These are phyloP conservation scores for Gonium pectorale DNA, from an alignment of 139 green algal genomes.

Conservation along the genomic window DNA sequence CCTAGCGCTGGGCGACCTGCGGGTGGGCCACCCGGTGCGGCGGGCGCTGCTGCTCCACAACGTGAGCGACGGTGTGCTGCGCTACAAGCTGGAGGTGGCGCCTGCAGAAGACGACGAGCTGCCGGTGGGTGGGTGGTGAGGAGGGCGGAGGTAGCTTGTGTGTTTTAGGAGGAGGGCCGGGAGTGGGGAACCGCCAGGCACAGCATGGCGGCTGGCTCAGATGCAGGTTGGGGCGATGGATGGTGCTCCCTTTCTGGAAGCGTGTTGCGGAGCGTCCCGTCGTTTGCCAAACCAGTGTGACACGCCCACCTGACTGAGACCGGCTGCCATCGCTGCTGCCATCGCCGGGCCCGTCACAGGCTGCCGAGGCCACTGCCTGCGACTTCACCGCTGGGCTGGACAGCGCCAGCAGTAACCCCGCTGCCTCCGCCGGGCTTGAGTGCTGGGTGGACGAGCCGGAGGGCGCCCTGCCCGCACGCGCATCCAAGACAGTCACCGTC, in stretches of 20 bases:
- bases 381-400: conserved; percentile 39
- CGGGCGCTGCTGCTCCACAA: conserved; percentile 69
- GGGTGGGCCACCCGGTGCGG: conserved; percentile 62
- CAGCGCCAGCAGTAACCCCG: not conserved
- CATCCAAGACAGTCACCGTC: conserved; percentile 56
- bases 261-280: too few relatives aligned
- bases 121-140: not conserved
- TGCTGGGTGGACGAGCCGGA: conserved; percentile 68
- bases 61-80: conserved; percentile 72
- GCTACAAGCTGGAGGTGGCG: conserved; percentile 68
- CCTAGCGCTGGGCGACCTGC: conserved; percentile 64
- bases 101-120: conserved; percentile 55
- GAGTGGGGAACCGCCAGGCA: too few relatives aligned
- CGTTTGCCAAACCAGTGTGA: too few relatives aligned
- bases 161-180: too few relatives aligned
- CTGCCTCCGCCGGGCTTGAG: conserved; percentile 1
- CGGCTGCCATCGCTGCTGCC: too few relatives aligned
- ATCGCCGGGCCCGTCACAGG: not conserved
- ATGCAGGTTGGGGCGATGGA: too few relatives aligned
- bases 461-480: conserved; percentile 53
- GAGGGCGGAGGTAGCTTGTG: not conserved
- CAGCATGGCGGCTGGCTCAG: too few relatives aligned
- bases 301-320: too few relatives aligned
- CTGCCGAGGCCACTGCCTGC: not conserved
- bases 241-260: too few relatives aligned